phyloP scores from a whole-genome alignment of 345 rosid genomes.

The Salix caprea region DNA sequence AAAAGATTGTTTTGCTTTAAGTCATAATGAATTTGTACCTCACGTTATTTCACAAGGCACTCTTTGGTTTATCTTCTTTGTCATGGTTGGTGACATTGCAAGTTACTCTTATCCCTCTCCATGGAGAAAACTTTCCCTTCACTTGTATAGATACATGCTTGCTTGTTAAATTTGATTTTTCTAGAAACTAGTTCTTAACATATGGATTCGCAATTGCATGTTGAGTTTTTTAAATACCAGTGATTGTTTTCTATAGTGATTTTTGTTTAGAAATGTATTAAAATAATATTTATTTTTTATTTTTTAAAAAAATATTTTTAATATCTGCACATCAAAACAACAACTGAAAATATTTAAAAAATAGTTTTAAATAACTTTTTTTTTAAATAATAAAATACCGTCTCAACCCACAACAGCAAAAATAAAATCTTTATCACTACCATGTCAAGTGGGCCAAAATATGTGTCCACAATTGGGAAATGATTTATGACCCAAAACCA shows the following conservation, averaged over 20 bases:
- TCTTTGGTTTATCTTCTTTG: slow-evolving; percentile 5
- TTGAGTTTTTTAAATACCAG: too few species aligned
- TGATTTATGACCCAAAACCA: slow-evolving; percentile 19
- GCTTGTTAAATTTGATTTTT: background rate
- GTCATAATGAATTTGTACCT: background rate
- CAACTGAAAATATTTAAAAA: too few species aligned
- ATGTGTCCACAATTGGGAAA: slow-evolving; percentile 4
- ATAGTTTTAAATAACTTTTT: too few species aligned
- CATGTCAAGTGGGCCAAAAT: background rate
- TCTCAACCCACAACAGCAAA: too few species aligned
- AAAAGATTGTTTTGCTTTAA: too few species aligned
- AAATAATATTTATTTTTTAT: too few species aligned
- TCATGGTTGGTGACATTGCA: slow-evolving; percentile 19
- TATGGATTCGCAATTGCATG: background rate
- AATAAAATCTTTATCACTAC: too few species aligned
- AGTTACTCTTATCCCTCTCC: background rate
- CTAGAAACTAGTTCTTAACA: background rate
- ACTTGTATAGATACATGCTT: background rate
- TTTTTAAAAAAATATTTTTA: too few species aligned
- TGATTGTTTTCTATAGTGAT: too few species aligned
- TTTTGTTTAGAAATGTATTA: too few species aligned
- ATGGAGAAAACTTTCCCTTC: background rate
- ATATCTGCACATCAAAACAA: too few species aligned
- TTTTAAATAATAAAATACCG: too few species aligned
- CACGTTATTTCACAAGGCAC: background rate